These are phyloP conservation scores for Acanthamoeba royreba DNA, from an alignment of 208 protist species.

Conservation along the genomic window DNA sequence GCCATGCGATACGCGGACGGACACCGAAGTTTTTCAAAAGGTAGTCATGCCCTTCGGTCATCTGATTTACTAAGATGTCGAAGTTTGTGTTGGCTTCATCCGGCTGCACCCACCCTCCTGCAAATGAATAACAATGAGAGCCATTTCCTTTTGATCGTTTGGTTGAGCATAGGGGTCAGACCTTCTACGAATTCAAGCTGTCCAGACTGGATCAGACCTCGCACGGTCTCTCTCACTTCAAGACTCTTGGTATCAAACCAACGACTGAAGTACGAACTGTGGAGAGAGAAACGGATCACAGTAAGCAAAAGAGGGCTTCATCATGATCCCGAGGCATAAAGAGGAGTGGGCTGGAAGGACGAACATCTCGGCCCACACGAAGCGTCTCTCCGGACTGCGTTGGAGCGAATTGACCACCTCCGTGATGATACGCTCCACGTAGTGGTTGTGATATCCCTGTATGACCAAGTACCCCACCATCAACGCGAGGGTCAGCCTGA, in stretches of 20 bases:
- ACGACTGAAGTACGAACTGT: slow-evolving; percentile 71
- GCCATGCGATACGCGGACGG: slow-evolving; percentile 66
- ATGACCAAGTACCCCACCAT: not conserved
- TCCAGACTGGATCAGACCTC: slow-evolving; percentile 52
- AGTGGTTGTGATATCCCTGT: slow-evolving; percentile 52
- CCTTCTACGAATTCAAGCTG: slow-evolving; percentile 76
- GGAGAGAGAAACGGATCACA: not conserved
- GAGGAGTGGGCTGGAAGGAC: too few species aligned
- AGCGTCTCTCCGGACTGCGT: slow-evolving; percentile 48
- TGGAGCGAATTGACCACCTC: slow-evolving; percentile 53
- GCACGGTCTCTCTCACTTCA: not conserved
- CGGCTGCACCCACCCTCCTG: slow-evolving; percentile 75
- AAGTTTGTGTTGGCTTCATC: slow-evolving; percentile 69
- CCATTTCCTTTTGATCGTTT: not conserved
- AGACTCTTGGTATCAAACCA: slow-evolving; percentile 68
- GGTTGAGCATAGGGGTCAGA: too few species aligned
- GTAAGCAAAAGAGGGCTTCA: not conserved
- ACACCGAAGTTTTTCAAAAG: slow-evolving; percentile 70
- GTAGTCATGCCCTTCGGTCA: slow-evolving; percentile 75
- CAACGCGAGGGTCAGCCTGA: too few species aligned
- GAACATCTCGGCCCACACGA: slow-evolving; percentile 76
- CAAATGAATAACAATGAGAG: not conserved
- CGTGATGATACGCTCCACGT: slow-evolving; percentile 65
- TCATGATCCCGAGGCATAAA: too few species aligned
- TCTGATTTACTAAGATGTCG: slow-evolving; percentile 69